These are phyloP conservation scores for Kluyveromyces wickerhamii DNA, from an alignment of 805 yeast genomes.

Conservation along the genomic window DNA sequence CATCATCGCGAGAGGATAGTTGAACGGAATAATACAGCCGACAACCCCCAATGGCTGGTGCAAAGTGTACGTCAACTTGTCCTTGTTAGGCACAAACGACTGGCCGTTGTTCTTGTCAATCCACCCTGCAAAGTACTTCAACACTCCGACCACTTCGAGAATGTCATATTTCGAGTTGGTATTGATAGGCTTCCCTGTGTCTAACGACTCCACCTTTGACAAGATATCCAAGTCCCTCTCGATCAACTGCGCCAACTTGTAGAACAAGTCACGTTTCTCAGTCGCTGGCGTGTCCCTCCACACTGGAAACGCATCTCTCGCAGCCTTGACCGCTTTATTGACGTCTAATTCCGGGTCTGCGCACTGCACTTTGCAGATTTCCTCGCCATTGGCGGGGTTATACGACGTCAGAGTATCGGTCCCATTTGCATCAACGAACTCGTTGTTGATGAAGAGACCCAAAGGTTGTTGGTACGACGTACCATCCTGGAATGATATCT, in stretches of 20 bases:
- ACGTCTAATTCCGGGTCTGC: slow-evolving; percentile 44
- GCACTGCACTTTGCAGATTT: slow-evolving; percentile 42
- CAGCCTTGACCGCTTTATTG: slow-evolving; percentile 45
- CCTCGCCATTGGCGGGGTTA: slow-evolving; percentile 49
- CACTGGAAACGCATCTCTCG: slow-evolving; percentile 41
- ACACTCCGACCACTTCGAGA: slow-evolving; percentile 44
- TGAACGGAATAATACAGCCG: slow-evolving; percentile 47
- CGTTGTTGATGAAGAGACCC: slow-evolving; percentile 70
- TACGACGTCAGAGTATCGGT: slow-evolving; percentile 33
- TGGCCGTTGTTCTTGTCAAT: slow-evolving; percentile 64
- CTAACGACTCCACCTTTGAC: slow-evolving; percentile 51
- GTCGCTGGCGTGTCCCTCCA: slow-evolving; percentile 44
- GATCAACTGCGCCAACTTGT: slow-evolving; percentile 43
- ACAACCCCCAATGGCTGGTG: slow-evolving; percentile 49
- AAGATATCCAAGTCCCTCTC: slow-evolving; percentile 41
- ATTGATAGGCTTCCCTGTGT: slow-evolving; percentile 49
- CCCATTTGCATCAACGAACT: slow-evolving; percentile 49
- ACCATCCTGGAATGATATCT: slow-evolving; percentile 60
- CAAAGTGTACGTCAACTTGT: slow-evolving; percentile 46
- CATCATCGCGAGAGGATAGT: slow-evolving; percentile 44
- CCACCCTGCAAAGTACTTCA: slow-evolving; percentile 67
- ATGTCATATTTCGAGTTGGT: slow-evolving; percentile 54
- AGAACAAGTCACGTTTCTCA: slow-evolving; percentile 38
- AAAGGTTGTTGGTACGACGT: slow-evolving; percentile 59
- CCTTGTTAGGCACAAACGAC: slow-evolving; percentile 49